phyloP scores from a whole-genome alignment of 148 eudicot species.

The Amaranthus hypochondriacus region DNA sequence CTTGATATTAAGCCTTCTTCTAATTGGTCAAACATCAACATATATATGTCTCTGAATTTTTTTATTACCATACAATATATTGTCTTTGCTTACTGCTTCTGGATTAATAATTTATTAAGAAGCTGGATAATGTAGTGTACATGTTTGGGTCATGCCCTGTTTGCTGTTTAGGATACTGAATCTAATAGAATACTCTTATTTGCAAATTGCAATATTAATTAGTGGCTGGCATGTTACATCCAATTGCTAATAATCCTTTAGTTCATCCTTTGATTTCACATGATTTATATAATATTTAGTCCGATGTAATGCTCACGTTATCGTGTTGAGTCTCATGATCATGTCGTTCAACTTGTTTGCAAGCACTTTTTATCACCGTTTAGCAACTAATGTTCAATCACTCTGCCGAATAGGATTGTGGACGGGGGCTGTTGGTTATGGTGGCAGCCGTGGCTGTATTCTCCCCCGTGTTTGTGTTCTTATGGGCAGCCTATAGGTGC shows the following conservation, averaged over 20 bases:
- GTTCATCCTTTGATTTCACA: too few relatives aligned
- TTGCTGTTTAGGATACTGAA: background rate
- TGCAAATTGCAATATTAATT: background rate
- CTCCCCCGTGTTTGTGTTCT: conserved; percentile 30
- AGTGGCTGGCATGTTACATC: background rate
- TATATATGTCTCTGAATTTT: background rate
- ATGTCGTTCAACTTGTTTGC: conserved; percentile 22
- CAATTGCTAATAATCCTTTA: too few relatives aligned
- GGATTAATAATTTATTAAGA: background rate
- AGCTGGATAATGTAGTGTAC: background rate
- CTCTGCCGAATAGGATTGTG: conserved; percentile 25
- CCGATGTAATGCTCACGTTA: background rate
- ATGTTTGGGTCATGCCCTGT: background rate
- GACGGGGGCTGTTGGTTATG: conserved; percentile 19
- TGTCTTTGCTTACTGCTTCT: background rate
- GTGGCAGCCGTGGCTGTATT: conserved; percentile 23
- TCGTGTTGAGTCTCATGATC: too few relatives aligned
- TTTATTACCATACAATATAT: background rate
- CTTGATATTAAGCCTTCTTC: too few relatives aligned
- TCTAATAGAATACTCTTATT: background rate
- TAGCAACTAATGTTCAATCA: background rate
- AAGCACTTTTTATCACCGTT: conserved; percentile 3
- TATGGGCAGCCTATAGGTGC: conserved; percentile 25
- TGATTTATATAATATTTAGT: too few relatives aligned
- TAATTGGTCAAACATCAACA: too few relatives aligned